Percentiles rank a stretch among this genome's conserved stretches.
These are phyloP conservation scores for Sporothrix dimorphospora DNA, from an alignment of 2,329 filamentous ascomycete genomes.

Conservation along the genomic window DNA sequence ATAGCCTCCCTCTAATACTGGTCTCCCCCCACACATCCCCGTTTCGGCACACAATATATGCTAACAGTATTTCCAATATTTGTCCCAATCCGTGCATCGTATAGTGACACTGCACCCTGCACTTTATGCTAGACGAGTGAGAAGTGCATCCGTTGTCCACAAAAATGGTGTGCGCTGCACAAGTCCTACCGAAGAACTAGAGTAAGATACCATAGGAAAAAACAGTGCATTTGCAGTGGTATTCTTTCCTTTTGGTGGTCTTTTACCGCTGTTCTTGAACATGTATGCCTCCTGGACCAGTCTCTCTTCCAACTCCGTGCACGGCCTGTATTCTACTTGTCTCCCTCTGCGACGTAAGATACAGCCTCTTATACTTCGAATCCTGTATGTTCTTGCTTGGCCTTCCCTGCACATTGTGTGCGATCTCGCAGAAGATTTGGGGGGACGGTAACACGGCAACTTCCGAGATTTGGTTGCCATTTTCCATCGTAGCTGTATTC, in stretches of 20 bases:
- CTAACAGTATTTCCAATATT: constrained; percentile 10
- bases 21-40: background rate
- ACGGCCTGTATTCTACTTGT: background rate
- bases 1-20: background rate
- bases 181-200: background rate
- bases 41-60: constrained; percentile 5
- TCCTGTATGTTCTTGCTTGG: background rate
- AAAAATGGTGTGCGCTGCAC: background rate
- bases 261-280: background rate
- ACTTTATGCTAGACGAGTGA: background rate
- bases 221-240: background rate
- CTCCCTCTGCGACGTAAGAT: no score
- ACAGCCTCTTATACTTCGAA: no score
- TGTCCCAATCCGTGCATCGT: constrained; percentile 13
- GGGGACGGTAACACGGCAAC: background rate
- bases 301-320: background rate
- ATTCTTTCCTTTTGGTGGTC: background rate
- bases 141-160: background rate
- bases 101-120: background rate
- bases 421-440: background rate
- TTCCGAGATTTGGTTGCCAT: background rate
- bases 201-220: no score
- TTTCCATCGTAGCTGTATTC: background rate
- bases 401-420: background rate
- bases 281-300: background rate